These are phyloP conservation scores for Xylaria digitata DNA, from an alignment of 2,329 filamentous ascomycete species.

Conservation along the genomic window DNA sequence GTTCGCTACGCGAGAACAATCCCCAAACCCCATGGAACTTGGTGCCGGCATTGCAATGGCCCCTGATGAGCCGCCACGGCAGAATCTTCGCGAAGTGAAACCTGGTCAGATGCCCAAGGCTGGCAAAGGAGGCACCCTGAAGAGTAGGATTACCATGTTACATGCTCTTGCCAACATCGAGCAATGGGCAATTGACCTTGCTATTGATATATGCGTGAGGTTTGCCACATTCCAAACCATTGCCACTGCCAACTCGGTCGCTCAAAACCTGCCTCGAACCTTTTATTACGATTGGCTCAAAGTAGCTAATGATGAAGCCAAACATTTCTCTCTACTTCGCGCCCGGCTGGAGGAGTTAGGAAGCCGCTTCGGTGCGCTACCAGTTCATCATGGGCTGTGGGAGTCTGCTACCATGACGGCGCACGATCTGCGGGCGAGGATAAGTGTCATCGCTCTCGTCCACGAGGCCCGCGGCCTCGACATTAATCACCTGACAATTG, in stretches of 20 bases:
- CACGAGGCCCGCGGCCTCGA: slow-evolving; percentile 60
- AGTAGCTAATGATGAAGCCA: slow-evolving; percentile 60
- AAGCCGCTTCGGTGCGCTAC: slow-evolving; percentile 57
- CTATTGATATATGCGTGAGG: slow-evolving; percentile 59
- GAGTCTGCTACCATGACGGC: slow-evolving; percentile 56
- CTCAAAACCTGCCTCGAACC: slow-evolving; percentile 54
- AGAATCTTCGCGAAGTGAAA: slow-evolving; percentile 53
- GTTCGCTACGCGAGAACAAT: slow-evolving; percentile 54
- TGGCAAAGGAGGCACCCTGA: slow-evolving; percentile 56
- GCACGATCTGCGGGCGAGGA: slow-evolving; percentile 57
- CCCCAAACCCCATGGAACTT: slow-evolving; percentile 55
- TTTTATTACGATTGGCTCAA: slow-evolving; percentile 62
- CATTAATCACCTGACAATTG: slow-evolving; percentile 60
- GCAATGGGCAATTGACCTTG: slow-evolving; percentile 61
- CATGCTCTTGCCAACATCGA: slow-evolving; percentile 62
- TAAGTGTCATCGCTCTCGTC: slow-evolving; percentile 60
- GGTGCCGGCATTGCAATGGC: slow-evolving; percentile 52
- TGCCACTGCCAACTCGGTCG: slow-evolving; percentile 36
- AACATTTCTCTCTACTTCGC: slow-evolving; percentile 60
- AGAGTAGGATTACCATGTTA: slow-evolving; percentile 59
- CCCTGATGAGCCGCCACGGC: slow-evolving; percentile 56
- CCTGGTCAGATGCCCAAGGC: slow-evolving; percentile 55
- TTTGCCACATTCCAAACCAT: slow-evolving; percentile 57
- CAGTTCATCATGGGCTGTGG: slow-evolving; percentile 60
- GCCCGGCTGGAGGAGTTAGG: slow-evolving; percentile 58